Conservation (phyloP, 176 grass and related monocot species). For the Alloteropsis semialata region DNA sequence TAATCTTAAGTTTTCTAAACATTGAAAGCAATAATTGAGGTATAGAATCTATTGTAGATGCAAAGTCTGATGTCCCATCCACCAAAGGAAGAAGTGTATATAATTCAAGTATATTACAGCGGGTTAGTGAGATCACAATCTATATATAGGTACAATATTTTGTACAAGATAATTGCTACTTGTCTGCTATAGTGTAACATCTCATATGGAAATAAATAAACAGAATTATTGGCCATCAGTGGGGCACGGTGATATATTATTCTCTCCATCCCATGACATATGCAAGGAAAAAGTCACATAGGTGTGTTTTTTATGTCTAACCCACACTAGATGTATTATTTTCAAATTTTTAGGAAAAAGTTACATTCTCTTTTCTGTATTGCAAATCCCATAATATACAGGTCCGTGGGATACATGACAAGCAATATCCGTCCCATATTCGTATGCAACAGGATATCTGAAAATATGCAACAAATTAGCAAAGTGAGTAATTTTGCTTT, state of each 20-base stretch:
- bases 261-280: neutral
- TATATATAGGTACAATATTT: neutral
- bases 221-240: neutral
- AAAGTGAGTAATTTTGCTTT: too few relatives aligned
- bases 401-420: neutral
- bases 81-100: neutral
- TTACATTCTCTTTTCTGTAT: neutral
- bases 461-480: too few relatives aligned
- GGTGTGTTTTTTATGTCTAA: neutral
- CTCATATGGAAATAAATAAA: neutral
- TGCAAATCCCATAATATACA: neutral
- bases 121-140: neutral
- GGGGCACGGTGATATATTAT: too few relatives aligned
- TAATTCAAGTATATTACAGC: neutral
- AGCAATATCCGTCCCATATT: neutral
- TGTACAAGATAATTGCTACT: neutral
- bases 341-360: neutral
- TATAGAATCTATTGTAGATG: neutral
- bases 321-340: neutral
- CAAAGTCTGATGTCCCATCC: neutral
- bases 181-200: neutral
- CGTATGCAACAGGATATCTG: neutral
- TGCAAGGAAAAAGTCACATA: neutral
- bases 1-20: neutral
- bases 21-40: slow-evolving; percentile 12